phyloP scores from a whole-genome alignment of 805 yeast genomes.

The Grigorovia transvaalensis region DNA sequence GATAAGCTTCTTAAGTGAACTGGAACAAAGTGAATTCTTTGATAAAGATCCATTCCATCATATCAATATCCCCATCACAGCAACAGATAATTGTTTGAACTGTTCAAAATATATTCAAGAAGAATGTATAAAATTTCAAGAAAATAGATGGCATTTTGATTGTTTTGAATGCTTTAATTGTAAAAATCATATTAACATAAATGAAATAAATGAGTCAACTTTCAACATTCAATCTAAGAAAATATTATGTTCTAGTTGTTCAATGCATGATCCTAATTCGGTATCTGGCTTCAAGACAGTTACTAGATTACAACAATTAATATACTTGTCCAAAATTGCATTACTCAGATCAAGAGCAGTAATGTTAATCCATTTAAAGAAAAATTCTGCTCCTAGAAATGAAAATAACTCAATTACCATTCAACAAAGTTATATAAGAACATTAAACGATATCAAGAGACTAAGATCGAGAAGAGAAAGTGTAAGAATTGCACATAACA shows the following conservation, averaged over 20 bases:
- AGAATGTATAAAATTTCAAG: constrained; percentile 53
- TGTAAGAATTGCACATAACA: constrained; percentile 38
- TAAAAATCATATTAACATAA: constrained; percentile 29
- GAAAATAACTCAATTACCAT: constrained; percentile 13
- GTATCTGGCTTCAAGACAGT: constrained; percentile 49
- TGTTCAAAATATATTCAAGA: constrained; percentile 79
- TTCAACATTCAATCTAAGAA: constrained; percentile 30
- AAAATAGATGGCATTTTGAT: constrained; percentile 68
- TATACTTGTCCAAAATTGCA: constrained; percentile 74
- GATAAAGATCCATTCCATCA: constrained; percentile 29
- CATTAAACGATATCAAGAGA: constrained; percentile 67
- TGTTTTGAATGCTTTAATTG: constrained; percentile 68
- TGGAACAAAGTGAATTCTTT: constrained; percentile 37
- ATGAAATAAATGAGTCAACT: constrained; percentile 38
- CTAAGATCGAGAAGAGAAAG: constrained; percentile 63
- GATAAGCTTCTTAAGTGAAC: constrained; percentile 48
- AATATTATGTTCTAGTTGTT: constrained; percentile 57
- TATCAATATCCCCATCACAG: constrained; percentile 42
- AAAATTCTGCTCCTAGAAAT: constrained; percentile 2
- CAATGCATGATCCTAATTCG: constrained; percentile 39
- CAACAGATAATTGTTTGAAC: constrained; percentile 64
- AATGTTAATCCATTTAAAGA: constrained; percentile 33
- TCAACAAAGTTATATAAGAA: constrained; percentile 51
- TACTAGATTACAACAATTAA: constrained; percentile 61
- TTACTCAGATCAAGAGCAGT: constrained; percentile 60